Evolutionary conservation across 1,284 basidiomycete genomes (phyloP), one percentile per base, ranked within the genome.

Genomic region (Coniophora puteana): DNA sequence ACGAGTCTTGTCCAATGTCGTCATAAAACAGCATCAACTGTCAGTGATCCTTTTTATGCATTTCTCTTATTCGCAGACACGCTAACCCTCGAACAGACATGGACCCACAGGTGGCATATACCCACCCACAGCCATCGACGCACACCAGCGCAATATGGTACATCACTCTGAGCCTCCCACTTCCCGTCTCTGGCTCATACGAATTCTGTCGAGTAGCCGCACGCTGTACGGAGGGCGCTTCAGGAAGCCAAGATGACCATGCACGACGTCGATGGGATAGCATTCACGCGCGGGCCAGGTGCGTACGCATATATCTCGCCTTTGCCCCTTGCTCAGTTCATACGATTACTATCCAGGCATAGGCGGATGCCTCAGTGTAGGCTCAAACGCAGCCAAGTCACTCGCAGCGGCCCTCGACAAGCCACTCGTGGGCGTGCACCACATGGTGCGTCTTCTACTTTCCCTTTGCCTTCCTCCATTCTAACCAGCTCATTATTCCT

Each of bases 261-360:
- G 24, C 55, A 62, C 2, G 78, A 90, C 27, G 67, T 97, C 10
- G 84, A 94, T 52, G 93, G 89, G 1, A 76, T 96, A 29, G 93
- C 93, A 0, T 94, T 89, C 57, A 96, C 93, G 0, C 74, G 90
- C 51, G 94, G 93, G 8, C 93, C 94, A 40, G 92, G 88, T 76
- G 51, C 41, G 40, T 21, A 8, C n/a, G 20, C 17, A 28, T 21
- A 31, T 36, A n/a, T n/a, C n/a, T n/a, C n/a, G n/a, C n/a, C n/a
- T n/a, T n/a, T n/a, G n/a, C n/a, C n/a, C n/a, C n/a, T 29, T 30
- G 14, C 16, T 31, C 33, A 25, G 26, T 26, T 46, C 18, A 18
- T 41, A 13, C 37, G 11, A 47, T 32, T 29, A 20, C 17, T 42
- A 8, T 14, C 13, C 46, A 82, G 83, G 89, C 2, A 90, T 94